Evolutionary conservation across 805 yeast species (phyloP).

Genomic region (Schizosaccharomyces cryophilus): DNA sequence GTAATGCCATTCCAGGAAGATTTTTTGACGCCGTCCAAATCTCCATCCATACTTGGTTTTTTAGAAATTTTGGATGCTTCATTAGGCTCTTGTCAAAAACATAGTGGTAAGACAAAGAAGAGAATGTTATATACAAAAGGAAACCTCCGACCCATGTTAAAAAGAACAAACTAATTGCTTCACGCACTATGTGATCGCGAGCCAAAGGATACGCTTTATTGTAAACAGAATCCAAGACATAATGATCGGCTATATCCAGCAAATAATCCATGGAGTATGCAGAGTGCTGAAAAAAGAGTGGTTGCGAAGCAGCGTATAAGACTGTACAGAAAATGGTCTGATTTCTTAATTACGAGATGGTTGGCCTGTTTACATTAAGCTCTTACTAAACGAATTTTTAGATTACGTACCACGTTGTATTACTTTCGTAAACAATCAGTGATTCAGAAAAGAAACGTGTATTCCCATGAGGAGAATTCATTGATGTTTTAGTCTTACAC

Average conservation of each 20-base stretch:
- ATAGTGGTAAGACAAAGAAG: constrained; percentile 49
- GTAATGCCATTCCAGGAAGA: constrained; percentile 72
- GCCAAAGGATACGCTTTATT: background rate
- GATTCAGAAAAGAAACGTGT: too few species aligned
- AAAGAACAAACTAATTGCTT: constrained; percentile 38
- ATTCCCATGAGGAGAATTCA: too few species aligned
- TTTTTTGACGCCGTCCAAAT: constrained; percentile 34
- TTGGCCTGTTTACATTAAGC: background rate
- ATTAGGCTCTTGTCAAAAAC: constrained; percentile 74
- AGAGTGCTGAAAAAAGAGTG: background rate
- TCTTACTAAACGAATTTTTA: background rate
- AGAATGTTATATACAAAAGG: constrained; percentile 48
- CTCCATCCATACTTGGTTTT: constrained; percentile 75
- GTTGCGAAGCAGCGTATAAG: background rate
- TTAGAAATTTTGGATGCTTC: constrained; percentile 87
- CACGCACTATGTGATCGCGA: constrained; percentile 52
- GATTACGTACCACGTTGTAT: background rate
- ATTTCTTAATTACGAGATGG: background rate
- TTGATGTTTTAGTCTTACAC: too few species aligned
- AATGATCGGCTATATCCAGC: background rate
- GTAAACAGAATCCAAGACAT: background rate
- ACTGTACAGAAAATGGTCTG: background rate
- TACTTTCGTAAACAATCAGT: too few species aligned
- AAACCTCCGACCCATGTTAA: constrained; percentile 67
- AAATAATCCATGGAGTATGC: background rate